Base-by-base conservation (phyloP, 345 rosid genomes). In the Firmiana major region DNA sequence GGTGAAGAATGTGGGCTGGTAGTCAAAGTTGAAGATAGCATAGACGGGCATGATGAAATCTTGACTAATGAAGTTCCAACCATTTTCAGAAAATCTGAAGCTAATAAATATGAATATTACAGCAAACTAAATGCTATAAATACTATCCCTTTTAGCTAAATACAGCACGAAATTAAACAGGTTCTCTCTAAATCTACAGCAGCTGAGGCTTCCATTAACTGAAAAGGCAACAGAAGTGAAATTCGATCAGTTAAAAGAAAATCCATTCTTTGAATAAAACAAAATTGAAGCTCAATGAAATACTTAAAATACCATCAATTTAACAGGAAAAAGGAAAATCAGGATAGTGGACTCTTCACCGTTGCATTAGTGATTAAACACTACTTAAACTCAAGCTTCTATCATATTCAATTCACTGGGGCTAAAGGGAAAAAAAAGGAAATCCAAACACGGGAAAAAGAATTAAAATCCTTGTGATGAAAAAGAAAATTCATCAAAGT, bases 61-160 rank as follows among this genome's bases (percentile, higher is more conserved):
- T 81, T 85, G 79, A 86, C 80, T 60, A 82, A 73, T 2, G 83
- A 76, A 84, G 87, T 84, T 75, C 89, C 85, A 74, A 71, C 84
- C 96, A 91, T 91, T 79, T 77, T 81, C 53, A 13, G n/a, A 19
- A 64, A 60, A 24, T 17, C 6, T 15, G 31, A 21, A 17, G 45
- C 62, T 51, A 53, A 31, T 24, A 11, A 45, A 1, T 40, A 71
- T 19, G 10, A 19, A 10, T 51, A 19, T 28, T 31, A 28, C 15
- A 71, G 15, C 13, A 19, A 15, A 51, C 11, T 10, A 71, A 71
- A 55, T 51, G 60, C 45, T 51, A 71, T 31, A 4, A 31, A 71
- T 5, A 51, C 45, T 49, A 70, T 70, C 58, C 40, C 59, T 26
- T 64, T 70, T 4, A 51, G 51, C 75, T 73, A 57, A 57, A 73